Conservation (phyloP, 108 stramenopile genomes). For the Pelagomonas calceolata region DNA sequence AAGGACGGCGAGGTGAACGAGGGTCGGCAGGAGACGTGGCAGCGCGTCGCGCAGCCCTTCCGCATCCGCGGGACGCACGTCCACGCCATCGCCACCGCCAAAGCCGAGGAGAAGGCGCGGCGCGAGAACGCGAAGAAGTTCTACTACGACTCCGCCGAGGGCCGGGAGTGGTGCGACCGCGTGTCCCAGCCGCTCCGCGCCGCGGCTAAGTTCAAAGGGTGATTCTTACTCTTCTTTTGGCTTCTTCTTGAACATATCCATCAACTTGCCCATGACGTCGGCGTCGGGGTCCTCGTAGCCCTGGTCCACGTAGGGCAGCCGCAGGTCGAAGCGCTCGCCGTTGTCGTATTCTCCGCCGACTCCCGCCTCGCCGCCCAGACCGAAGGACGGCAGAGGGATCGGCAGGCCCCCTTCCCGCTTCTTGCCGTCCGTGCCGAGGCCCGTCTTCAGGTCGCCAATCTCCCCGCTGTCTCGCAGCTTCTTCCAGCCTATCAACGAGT, state of each 20-base stretch:
- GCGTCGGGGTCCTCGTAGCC: constrained; percentile 77
- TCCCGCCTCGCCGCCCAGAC: constrained; percentile 78
- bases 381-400: constrained; percentile 65
- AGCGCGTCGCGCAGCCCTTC: too few species aligned
- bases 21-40: too few species aligned
- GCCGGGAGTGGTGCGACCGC: too few species aligned
- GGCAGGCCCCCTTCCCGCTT: constrained; percentile 74
- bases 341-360: constrained; percentile 87
- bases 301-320: constrained; percentile 85
- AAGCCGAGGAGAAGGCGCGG: too few species aligned
- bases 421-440: constrained; percentile 51
- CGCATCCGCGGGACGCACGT: too few species aligned
- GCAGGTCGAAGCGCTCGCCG: constrained; percentile 83
- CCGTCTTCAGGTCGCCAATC: constrained; percentile 71
- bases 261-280: constrained; percentile 25
- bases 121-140: too few species aligned
- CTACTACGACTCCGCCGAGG: too few species aligned
- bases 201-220: too few species aligned
- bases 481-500: constrained; percentile 72
- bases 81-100: too few species aligned
- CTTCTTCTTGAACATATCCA: constrained; percentile 54
- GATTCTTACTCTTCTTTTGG: not conserved
- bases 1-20: too few species aligned
- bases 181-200: too few species aligned
- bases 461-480: constrained; percentile 57